phyloP scores from a whole-genome alignment of 371 early-diverging fungal species.

The Mortierella polycephala region DNA sequence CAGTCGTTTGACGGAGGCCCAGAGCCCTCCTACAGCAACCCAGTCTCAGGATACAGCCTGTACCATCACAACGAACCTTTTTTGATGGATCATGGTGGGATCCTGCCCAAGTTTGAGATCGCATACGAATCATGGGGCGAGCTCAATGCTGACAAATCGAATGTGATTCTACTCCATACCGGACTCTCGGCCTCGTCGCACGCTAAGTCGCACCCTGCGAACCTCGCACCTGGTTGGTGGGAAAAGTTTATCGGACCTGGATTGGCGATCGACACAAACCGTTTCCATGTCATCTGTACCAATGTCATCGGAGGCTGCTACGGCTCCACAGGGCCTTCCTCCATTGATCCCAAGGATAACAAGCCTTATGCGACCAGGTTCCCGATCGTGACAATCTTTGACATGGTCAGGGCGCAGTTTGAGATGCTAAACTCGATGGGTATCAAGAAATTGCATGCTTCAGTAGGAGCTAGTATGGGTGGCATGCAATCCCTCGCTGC shows the following conservation, averaged over 20 bases:
- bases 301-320: conserved; percentile 92
- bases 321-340: conserved; percentile 88
- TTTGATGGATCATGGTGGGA: conserved; percentile 85
- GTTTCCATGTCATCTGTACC: conserved; percentile 89
- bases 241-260: conserved; percentile 95
- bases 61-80: conserved; percentile 78
- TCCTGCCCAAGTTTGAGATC: conserved; percentile 77
- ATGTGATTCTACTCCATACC: conserved; percentile 87
- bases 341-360: conserved; percentile 77
- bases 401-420: conserved; percentile 96
- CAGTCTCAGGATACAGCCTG: conserved; percentile 83
- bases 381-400: conserved; percentile 92
- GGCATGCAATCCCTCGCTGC: conserved; percentile 95
- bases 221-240: conserved; percentile 95
- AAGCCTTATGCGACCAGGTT: conserved; percentile 90
- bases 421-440: conserved; percentile 83
- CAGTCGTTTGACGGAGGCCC: conserved; percentile 82
- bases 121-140: conserved; percentile 92
- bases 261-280: conserved; percentile 83
- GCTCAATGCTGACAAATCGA: conserved; percentile 73
- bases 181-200: conserved; percentile 88
- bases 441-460: conserved; percentile 85
- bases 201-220: conserved; percentile 81
- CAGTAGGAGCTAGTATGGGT: conserved; percentile 95
- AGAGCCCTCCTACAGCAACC: conserved; percentile 87